Percentiles rank a stretch among this genome's conserved stretches.
Conservation (phyloP, 2,329 filamentous ascomycete genomes). For the Hypomyces perniciosus region DNA sequence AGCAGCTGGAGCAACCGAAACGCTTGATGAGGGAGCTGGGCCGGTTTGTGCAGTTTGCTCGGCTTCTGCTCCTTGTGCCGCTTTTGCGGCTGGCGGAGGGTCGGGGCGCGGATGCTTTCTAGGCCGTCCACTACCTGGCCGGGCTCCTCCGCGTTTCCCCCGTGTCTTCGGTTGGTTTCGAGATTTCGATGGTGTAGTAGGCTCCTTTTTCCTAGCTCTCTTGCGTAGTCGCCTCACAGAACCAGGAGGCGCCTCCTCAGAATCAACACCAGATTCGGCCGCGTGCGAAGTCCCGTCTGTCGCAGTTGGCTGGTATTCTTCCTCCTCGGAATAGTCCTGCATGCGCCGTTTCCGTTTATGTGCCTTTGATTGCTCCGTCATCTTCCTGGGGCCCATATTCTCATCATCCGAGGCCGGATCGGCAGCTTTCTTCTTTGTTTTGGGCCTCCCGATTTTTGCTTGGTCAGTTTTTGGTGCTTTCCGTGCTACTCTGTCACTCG, state of each 20-base stretch:
- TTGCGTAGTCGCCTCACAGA: conserved; percentile 22
- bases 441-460: conserved; percentile 19
- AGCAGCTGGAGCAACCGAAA: conserved; percentile 11
- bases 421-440: conserved; percentile 9
- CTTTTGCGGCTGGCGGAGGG: not conserved
- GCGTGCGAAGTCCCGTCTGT: conserved; percentile 18
- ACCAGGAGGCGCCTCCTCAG: conserved; percentile 18
- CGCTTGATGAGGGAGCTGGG: not conserved
- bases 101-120: conserved; percentile 31
- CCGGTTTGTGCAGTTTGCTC: not conserved
- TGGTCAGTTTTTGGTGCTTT: conserved; percentile 18
- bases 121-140: conserved; percentile 34
- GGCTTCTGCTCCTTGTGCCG: not conserved
- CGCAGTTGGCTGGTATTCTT: conserved; percentile 24
- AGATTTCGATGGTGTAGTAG: conserved; percentile 14
- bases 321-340: conserved; percentile 24
- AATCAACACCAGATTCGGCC: conserved; percentile 20
- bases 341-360: conserved; percentile 26
- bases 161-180: conserved; percentile 24
- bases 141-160: conserved; percentile 33
- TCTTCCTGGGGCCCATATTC: not conserved
- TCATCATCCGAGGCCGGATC: conserved; percentile 7
- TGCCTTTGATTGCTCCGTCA: conserved; percentile 3
- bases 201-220: conserved; percentile 13
- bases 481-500: conserved; percentile 17